phyloP scores from a whole-genome alignment of 208 protist genomes.

The Trypanosoma mega region DNA sequence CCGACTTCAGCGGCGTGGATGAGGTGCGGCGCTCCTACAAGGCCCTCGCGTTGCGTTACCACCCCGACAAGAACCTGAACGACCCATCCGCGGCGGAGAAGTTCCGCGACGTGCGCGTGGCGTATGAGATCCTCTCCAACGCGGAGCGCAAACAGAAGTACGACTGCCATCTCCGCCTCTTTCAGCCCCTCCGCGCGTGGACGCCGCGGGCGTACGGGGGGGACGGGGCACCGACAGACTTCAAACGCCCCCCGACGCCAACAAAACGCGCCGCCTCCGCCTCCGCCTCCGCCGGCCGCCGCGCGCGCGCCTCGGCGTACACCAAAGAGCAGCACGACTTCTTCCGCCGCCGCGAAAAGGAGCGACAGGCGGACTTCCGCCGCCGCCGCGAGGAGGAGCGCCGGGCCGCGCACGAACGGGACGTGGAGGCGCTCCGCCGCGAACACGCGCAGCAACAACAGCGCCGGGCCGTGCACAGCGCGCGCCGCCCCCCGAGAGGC shows the following conservation, averaged over 20 bases:
- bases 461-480: conserved; percentile 29
- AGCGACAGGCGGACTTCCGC: conserved; percentile 57
- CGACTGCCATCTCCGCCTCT: conserved; percentile 89
- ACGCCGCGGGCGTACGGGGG: conserved; percentile 1
- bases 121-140: conserved; percentile 97
- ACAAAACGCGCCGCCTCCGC: conserved; percentile 1
- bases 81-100: conserved; percentile 78
- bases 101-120: conserved; percentile 88
- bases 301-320: conserved; percentile 33
- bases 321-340: conserved; percentile 67
- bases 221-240: neutral
- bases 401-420: conserved; percentile 43
- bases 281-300: conserved; percentile 7
- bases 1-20: conserved; percentile 75
- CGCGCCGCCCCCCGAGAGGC: conserved; percentile 8
- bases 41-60: conserved; percentile 92
- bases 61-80: conserved; percentile 94
- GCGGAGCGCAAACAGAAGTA: conserved; percentile 93
- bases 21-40: conserved; percentile 94
- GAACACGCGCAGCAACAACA: conserved; percentile 36
- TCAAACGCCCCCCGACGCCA: conserved; percentile 4
- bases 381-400: conserved; percentile 28
- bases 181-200: conserved; percentile 16
- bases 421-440: conserved; percentile 45
- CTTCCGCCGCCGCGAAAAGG: conserved; percentile 58